phyloP scores from a whole-genome alignment of 352 stramenopile species.

The Pythium rhizo-oryzae region DNA sequence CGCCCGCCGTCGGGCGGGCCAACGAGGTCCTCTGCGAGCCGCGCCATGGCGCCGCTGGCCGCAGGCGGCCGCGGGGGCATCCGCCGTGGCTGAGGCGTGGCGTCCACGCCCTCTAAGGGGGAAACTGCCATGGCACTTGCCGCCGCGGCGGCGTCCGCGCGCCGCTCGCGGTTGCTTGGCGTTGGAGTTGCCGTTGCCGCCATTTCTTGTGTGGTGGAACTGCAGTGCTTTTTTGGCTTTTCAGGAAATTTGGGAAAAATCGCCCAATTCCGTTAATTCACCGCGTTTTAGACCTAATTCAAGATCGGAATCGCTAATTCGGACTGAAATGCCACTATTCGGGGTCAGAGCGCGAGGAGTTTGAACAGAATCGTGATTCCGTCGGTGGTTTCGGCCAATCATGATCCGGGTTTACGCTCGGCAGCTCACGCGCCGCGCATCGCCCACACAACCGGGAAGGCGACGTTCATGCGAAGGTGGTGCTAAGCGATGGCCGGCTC shows the following conservation, averaged over 20 bases:
- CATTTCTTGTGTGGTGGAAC: constrained; percentile 6
- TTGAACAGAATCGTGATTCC: constrained; percentile 6
- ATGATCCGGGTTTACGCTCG: neutral
- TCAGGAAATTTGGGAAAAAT: too few species aligned
- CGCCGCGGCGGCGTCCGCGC: neutral
- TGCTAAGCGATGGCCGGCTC: constrained; percentile 17
- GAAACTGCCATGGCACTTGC: constrained; percentile 7
- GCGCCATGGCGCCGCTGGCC: neutral
- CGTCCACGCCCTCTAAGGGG: neutral
- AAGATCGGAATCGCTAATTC: neutral
- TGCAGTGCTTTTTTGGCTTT: neutral
- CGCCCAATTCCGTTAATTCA: too few species aligned
- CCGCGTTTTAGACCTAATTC: too few species aligned
- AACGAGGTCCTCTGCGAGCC: constrained; percentile 12
- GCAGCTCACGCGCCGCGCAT: neutral
- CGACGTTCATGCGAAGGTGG: constrained; percentile 21
- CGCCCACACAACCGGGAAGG: constrained; percentile 7
- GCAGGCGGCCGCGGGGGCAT: constrained; percentile 1
- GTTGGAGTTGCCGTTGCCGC: constrained; percentile 24
- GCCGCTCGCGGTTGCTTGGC: constrained; percentile 18
- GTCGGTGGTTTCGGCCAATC: neutral
- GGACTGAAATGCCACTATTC: neutral
- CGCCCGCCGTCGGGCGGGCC: neutral
- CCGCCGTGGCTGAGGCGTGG: neutral
- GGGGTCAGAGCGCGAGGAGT: constrained; percentile 1